These are phyloP conservation scores for Suillus decipiens DNA, from an alignment of 768 basidiomycete species.

Conservation along the genomic window DNA sequence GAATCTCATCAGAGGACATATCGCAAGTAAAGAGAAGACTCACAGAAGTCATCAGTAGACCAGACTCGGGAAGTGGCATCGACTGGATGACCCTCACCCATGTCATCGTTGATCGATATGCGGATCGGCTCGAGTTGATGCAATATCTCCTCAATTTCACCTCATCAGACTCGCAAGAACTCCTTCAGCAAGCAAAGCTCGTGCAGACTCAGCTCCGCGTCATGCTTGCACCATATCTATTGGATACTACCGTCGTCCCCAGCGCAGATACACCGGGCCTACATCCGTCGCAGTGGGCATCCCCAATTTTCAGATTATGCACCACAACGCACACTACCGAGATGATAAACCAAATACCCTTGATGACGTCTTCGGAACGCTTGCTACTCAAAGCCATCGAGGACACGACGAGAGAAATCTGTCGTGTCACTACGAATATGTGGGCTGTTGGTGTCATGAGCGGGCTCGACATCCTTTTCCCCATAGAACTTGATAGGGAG, in stretches of 20 bases:
- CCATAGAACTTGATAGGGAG: background rate
- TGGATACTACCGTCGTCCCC: constrained; percentile 11
- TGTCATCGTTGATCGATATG: constrained; percentile 43
- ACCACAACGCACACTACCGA: constrained; percentile 15
- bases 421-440: constrained; percentile 21
- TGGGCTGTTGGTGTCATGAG: constrained; percentile 21
- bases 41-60: constrained; percentile 6
- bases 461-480: constrained; percentile 8
- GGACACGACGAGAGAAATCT: constrained; percentile 21
- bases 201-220: constrained; percentile 23
- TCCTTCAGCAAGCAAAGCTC: constrained; percentile 13
- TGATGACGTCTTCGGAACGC: constrained; percentile 17
- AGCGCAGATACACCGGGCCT: background rate
- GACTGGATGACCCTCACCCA: constrained; percentile 45
- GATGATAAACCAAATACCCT: background rate
- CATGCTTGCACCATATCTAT: constrained; percentile 19
- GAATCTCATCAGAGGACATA: constrained; percentile 18
- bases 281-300: constrained; percentile 14
- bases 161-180: constrained; percentile 14
- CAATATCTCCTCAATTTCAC: constrained; percentile 36
- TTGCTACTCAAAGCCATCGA: constrained; percentile 14
- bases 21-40: constrained; percentile 11
- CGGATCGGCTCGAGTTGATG: constrained; percentile 42
- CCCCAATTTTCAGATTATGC: constrained; percentile 13
- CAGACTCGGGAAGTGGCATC: constrained; percentile 29